These are phyloP conservation scores for Globisporangium nodosum DNA, from an alignment of 352 stramenopile genomes.

Conservation along the genomic window DNA sequence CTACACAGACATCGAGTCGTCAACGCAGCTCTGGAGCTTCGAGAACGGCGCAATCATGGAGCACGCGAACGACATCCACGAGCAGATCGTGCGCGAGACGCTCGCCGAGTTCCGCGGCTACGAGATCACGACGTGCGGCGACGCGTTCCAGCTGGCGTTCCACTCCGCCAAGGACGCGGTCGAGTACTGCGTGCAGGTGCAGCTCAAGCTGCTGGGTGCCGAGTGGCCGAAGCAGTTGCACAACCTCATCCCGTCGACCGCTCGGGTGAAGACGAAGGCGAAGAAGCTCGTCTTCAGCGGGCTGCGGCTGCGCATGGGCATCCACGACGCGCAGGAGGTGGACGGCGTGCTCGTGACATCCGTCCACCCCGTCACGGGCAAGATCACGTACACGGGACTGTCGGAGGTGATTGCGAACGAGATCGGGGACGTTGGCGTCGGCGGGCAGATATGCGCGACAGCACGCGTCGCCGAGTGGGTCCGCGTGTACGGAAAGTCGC, in stretches of 20 bases:
- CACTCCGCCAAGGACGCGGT: slow-evolving; percentile 46
- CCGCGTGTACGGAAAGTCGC: slow-evolving; percentile 16
- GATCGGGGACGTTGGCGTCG: slow-evolving; percentile 35
- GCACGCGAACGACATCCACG: slow-evolving; percentile 45
- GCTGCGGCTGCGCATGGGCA: slow-evolving; percentile 49
- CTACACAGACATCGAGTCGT: slow-evolving; percentile 65
- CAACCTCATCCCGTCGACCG: slow-evolving; percentile 25
- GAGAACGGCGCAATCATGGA: slow-evolving; percentile 33
- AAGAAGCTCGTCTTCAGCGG: slow-evolving; percentile 47
- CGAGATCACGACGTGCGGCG: slow-evolving; percentile 53
- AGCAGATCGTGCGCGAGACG: slow-evolving; percentile 35
- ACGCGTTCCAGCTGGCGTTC: slow-evolving; percentile 61
- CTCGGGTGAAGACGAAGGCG: slow-evolving; percentile 27
- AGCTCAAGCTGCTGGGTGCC: slow-evolving; percentile 32
- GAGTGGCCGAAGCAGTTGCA: slow-evolving; percentile 45
- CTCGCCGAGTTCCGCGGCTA: slow-evolving; percentile 40
- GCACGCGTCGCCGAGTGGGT: slow-evolving; percentile 36
- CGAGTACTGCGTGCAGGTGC: slow-evolving; percentile 48
- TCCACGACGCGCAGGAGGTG: slow-evolving; percentile 38
- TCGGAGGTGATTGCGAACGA: slow-evolving; percentile 56
- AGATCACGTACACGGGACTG: slow-evolving; percentile 47
- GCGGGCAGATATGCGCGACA: slow-evolving; percentile 50
- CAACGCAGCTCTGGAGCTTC: slow-evolving; percentile 38
- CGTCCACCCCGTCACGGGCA: slow-evolving; percentile 40
- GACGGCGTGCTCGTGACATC: slow-evolving; percentile 45